A percentile compares a stretch with the other conserved stretches of the same genome.
Conservation (phyloP, 2,329 filamentous ascomycete genomes). For the Ophiostoma populinum region DNA sequence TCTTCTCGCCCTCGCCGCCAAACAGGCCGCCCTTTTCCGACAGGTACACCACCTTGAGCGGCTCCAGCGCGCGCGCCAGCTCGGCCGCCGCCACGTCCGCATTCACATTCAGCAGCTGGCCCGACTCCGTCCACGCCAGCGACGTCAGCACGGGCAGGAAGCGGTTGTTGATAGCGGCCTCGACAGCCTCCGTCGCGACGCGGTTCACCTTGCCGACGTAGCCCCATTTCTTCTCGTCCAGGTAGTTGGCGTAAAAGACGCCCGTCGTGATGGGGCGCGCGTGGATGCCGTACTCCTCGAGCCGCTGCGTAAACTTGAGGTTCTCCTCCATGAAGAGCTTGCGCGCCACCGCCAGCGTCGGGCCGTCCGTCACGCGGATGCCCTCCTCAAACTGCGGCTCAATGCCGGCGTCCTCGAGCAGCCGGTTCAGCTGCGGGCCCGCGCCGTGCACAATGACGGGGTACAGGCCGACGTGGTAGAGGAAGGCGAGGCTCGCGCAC, state of each 20-base stretch:
- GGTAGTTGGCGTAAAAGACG: slow-evolving; percentile 83
- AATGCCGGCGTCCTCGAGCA: slow-evolving; percentile 77
- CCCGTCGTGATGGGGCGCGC: slow-evolving; percentile 79
- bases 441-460: slow-evolving; percentile 92
- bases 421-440: slow-evolving; percentile 78
- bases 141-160: slow-evolving; percentile 89
- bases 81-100: slow-evolving; percentile 93
- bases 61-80: slow-evolving; percentile 73
- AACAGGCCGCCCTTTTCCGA: slow-evolving; percentile 95
- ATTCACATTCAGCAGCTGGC: slow-evolving; percentile 91
- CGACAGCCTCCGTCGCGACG: slow-evolving; percentile 79
- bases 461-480: slow-evolving; percentile 87
- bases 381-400: slow-evolving; percentile 95
- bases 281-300: slow-evolving; percentile 78
- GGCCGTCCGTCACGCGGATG: slow-evolving; percentile 86
- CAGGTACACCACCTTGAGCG: slow-evolving; percentile 95
- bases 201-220: slow-evolving; percentile 89
- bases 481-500: slow-evolving; percentile 73
- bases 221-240: slow-evolving; percentile 93
- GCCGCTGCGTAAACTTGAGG: slow-evolving; percentile 72
- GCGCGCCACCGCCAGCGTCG: slow-evolving; percentile 78
- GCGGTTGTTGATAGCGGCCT: slow-evolving; percentile 77
- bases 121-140: slow-evolving; percentile 85
- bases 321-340: slow-evolving; percentile 95
- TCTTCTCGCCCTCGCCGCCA: slow-evolving; percentile 85